Evolutionary conservation across 192 early-diverging fungal species (phyloP), one percentile per base, ranked within the genome.

Genomic region (Backusella parvicylindrica): DNA sequence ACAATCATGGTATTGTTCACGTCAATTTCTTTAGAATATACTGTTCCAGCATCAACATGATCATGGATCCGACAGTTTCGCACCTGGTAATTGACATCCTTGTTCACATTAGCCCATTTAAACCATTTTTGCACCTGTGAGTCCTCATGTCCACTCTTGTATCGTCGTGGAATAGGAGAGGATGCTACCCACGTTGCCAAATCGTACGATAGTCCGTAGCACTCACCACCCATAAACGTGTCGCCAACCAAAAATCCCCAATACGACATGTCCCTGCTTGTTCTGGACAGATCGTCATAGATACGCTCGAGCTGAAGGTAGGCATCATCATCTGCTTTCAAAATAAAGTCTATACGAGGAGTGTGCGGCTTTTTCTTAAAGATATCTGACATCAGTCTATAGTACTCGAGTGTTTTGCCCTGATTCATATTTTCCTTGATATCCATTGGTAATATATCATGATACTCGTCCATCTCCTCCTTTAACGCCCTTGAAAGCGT

Each of bases 401-500:
- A 79, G 67, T 79, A 82, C 65, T 76, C 79, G 53, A 72, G 76
- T 13, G 73, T 72, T 38, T 82, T 82, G 16, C 77, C 77, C 30
- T 82, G 35, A 31, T 82, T 82, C 74, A 82, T 75, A n/a, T 82
- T 82, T 41, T 82, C 81, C 33, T 68, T 16, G 6, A 76, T 82
- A 70, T 79, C 71, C 33, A 82, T 21, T 35, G 76, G 56, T 64
- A 82, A 30, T 1, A 82, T 35, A 70, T 82, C 81, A 37, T 69
- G 63, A 73, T 79, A 79, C 2, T 66, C 26, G 1, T 70, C 56
- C 30, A 76, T 71, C 37, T 82, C 81, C 6, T 73, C 41, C 2
- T 23, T 40, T 23, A 75, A n/a, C 15, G 31, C n/a, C 38, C 66
- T 18, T 6, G 67, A 43, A 26, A 2, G 37, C 16, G 31, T 49